Evolutionary conservation across 352 stramenopile species (phyloP).

Genomic region (Aphanomyces stellatus): DNA sequence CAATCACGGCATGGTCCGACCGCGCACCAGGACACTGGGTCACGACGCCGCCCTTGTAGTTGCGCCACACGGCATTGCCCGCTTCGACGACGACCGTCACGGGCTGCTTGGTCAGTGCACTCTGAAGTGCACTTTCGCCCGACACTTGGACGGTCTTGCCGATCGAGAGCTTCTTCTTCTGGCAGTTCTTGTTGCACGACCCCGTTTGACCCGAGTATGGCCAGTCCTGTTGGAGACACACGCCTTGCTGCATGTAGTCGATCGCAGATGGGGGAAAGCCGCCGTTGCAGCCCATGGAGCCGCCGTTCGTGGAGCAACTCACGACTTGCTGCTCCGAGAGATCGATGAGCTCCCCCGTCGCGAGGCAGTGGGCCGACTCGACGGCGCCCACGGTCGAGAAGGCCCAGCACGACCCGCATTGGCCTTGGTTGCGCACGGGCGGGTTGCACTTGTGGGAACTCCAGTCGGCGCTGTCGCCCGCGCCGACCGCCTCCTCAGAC

Average conservation of each 20-base stretch:
- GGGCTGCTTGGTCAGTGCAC: slow-evolving; percentile 35
- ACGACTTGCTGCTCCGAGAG: slow-evolving; percentile 62
- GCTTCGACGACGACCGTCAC: slow-evolving; percentile 57
- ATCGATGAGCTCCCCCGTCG: slow-evolving; percentile 22
- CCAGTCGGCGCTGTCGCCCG: slow-evolving; percentile 8
- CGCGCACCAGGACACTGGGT: slow-evolving; percentile 30
- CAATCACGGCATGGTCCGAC: slow-evolving; percentile 38
- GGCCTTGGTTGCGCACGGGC: slow-evolving; percentile 29
- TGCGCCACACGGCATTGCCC: slow-evolving; percentile 50
- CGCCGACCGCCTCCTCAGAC: neutral
- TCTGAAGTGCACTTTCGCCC: slow-evolving; percentile 34
- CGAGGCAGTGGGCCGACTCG: slow-evolving; percentile 25
- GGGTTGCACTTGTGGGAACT: slow-evolving; percentile 16
- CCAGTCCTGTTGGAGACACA: slow-evolving; percentile 1
- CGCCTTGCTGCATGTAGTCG: slow-evolving; percentile 37
- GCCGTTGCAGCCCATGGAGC: slow-evolving; percentile 51
- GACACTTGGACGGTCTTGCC: slow-evolving; percentile 25
- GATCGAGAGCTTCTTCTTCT: neutral
- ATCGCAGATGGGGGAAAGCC: slow-evolving; percentile 52
- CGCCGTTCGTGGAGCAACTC: slow-evolving; percentile 42
- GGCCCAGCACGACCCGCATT: slow-evolving; percentile 37
- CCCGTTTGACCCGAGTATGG: slow-evolving; percentile 28
- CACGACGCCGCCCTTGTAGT: slow-evolving; percentile 48
- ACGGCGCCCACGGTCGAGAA: slow-evolving; percentile 30
- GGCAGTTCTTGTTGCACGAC: neutral